Base-by-base conservation (phyloP, 139 green algal species). In the Klebsormidium nitens region DNA sequence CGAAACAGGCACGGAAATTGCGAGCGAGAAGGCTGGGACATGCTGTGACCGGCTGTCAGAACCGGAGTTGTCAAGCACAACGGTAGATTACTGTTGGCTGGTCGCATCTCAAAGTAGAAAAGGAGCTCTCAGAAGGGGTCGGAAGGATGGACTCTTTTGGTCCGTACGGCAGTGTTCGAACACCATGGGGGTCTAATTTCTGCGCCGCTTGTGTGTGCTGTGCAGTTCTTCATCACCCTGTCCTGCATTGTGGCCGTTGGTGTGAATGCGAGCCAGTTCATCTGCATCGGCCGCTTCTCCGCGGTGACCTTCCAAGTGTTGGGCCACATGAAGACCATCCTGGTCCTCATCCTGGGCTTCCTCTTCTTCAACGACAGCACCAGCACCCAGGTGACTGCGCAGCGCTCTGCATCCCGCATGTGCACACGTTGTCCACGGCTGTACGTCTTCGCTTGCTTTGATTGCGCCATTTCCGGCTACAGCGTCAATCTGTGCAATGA, bases 261-360 rank as follows among this genome's bases (percentile, higher is more conserved):
- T 3, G 88, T 95, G 60, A 97, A 97, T 80, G 77, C 96, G 34
- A 85, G 66, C 11, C 90, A 96, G 84, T 97, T 96, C 80, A 87
- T 91, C 78, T 97, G 91, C 83, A 82, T 97, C 36, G 91, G 91
- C 32, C 80, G 91, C 23, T 97, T 97, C 81, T 87, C 81, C 19
- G 91, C 91, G 0, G 87, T 97, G 49, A 89, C 88, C 1, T 97
- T 96, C 79, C 91, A 97, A 84, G 89, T 92, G 52, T 0, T 85
- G 8, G 75, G 71, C 64, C 71, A 81, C 71, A 71, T 74, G 59
- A 80, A 81, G 46, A 80, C 75, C 0, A 55, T 80, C 34, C 28
- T 49, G 6, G 75, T 81, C 29, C 63, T 81, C 26, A 8, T 80
- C 29, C 49, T 81, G 1, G 71, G 75, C 38, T 81, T 68, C 70